Conservation (phyloP, 495 filamentous ascomycete species). For the Aspergillus sclerotioniger region DNA sequence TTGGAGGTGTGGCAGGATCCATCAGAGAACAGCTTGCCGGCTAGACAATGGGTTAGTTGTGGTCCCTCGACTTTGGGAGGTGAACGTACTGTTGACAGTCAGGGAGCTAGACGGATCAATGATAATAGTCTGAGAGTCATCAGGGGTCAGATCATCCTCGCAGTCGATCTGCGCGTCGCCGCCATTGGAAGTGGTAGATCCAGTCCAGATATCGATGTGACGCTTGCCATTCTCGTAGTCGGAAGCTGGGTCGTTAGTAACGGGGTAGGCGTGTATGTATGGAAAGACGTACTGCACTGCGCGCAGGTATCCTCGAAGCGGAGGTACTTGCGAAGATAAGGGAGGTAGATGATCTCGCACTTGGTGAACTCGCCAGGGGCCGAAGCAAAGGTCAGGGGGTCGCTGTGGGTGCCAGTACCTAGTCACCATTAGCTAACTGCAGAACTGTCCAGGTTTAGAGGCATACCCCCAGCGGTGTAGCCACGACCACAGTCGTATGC, state of each 20-base stretch:
- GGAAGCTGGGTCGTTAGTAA: background rate
- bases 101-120: background rate
- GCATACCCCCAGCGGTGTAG: slow-evolving; percentile 22
- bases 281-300: background rate
- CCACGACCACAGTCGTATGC: slow-evolving; percentile 39
- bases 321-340: slow-evolving; percentile 44
- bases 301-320: slow-evolving; percentile 35
- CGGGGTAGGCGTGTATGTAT: too few species aligned
- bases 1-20: slow-evolving; percentile 4
- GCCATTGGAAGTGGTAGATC: background rate
- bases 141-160: slow-evolving; percentile 5
- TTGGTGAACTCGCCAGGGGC: slow-evolving; percentile 35
- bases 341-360: slow-evolving; percentile 48
- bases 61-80: too few species aligned
- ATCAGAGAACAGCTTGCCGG: background rate
- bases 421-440: background rate
- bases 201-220: slow-evolving; percentile 11
- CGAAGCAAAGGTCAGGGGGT: slow-evolving; percentile 48
- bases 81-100: background rate
- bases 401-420: slow-evolving; percentile 41
- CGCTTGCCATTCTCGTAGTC: slow-evolving; percentile 3
- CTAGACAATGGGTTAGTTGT: background rate
- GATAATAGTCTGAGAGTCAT: slow-evolving; percentile 1
- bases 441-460: background rate
- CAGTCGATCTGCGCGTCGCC: background rate